Conservation (phyloP, 768 basidiomycete species). For the Mycena venus region DNA sequence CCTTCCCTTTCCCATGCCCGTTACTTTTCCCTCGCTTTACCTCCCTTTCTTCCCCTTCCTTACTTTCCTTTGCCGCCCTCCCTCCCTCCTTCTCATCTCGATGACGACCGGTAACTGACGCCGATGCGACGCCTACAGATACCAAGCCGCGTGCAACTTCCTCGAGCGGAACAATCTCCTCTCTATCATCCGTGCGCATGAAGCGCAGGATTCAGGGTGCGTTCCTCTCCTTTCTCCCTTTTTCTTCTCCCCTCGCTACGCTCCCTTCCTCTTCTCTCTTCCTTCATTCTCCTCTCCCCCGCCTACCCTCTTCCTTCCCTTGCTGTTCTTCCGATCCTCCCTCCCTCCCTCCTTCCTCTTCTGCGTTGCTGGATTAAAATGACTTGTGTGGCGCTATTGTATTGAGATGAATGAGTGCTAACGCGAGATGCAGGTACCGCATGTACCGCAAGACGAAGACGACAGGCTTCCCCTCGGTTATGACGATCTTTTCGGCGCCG, state of each 20-base stretch:
- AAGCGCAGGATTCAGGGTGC: constrained; percentile 98
- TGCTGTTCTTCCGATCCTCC: no score
- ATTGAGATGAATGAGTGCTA: no score
- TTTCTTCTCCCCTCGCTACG: no score
- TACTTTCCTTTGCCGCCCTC: background rate
- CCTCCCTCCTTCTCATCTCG: background rate
- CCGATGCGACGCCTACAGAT: constrained; percentile 68
- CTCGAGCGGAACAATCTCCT: constrained; percentile 96
- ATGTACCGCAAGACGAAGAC: constrained; percentile 99
- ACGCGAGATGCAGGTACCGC: constrained; percentile 72
- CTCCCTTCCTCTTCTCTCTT: no score
- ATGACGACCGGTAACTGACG: background rate
- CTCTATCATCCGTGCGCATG: constrained; percentile 97
- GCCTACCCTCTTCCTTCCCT: no score
- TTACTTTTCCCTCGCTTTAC: no score
- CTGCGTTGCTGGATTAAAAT: no score
- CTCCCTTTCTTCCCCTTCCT: background rate
- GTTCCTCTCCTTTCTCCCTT: no score
- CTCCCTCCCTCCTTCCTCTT: no score
- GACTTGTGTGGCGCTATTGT: no score
- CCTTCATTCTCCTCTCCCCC: no score
- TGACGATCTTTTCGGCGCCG: constrained; percentile 99
- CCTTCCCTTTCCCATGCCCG: no score
- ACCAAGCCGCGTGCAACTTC: constrained; percentile 96
- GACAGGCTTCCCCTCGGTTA: constrained; percentile 98